Evolutionary conservation across 306 rosid species (phyloP).

Genomic region (Rubus idaeus): DNA sequence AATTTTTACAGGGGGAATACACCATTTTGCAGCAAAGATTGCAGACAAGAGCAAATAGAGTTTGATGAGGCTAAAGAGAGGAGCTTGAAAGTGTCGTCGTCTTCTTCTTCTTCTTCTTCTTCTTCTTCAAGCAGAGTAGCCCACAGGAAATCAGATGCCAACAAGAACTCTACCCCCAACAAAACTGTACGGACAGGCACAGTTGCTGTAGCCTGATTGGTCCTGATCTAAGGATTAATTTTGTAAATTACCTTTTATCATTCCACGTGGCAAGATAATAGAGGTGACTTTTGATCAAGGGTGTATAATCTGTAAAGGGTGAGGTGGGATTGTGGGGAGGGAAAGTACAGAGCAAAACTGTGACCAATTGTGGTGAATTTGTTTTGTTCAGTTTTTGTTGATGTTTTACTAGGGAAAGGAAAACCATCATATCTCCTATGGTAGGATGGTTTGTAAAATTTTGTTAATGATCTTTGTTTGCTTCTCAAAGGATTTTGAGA

Average conservation of each 20-base stretch:
- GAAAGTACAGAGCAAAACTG: background rate
- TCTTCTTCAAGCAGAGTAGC: slow-evolving; percentile 50
- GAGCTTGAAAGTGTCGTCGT: slow-evolving; percentile 45
- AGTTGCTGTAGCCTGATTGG: slow-evolving; percentile 66
- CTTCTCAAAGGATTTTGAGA: slow-evolving; percentile 15
- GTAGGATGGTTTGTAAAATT: slow-evolving; percentile 21
- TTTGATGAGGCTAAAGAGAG: slow-evolving; percentile 70
- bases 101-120: slow-evolving; percentile 32
- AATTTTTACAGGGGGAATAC: slow-evolving; percentile 75
- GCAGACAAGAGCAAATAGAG: slow-evolving; percentile 84
- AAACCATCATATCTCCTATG: slow-evolving; percentile 6
- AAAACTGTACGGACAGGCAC: slow-evolving; percentile 64
- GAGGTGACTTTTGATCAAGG: background rate
- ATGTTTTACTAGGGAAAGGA: slow-evolving; percentile 22
- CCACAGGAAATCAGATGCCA: slow-evolving; percentile 57
- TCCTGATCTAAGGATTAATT: background rate
- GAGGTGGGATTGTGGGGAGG: background rate
- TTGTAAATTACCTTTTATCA: slow-evolving; percentile 2
- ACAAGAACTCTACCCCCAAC: slow-evolving; percentile 43
- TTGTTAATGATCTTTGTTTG: slow-evolving; percentile 20
- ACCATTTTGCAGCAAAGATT: slow-evolving; percentile 96
- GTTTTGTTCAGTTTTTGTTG: slow-evolving; percentile 15
- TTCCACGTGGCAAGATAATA: slow-evolving; percentile 16
- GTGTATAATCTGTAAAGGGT: background rate
- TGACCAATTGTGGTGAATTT: background rate